A percentile compares a stretch with the other conserved stretches of the same genome.
Conservation (phyloP, 176 grass and related monocot species). For the Echinochloa phyllopogon region DNA sequence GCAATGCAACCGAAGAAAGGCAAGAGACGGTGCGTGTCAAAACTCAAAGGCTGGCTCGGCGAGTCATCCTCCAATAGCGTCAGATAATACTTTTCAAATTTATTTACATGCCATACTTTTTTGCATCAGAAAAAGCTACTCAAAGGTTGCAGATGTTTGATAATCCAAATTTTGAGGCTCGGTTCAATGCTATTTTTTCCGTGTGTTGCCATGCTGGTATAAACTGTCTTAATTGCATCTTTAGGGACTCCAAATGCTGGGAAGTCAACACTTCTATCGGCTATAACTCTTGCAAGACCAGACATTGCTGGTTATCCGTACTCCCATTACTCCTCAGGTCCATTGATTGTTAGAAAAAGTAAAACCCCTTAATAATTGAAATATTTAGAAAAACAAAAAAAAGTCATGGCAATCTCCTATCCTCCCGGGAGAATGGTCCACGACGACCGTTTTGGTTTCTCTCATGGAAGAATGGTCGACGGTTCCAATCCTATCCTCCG, state of each 20-base stretch:
- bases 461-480: too few species aligned
- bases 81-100: not conserved
- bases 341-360: too few species aligned
- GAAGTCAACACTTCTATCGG: conserved; percentile 94
- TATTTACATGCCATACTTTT: not conserved
- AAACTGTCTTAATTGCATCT: conserved; percentile 13
- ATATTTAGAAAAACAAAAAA: too few species aligned
- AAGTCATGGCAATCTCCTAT: too few species aligned
- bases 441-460: too few species aligned
- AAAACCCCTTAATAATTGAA: too few species aligned
- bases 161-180: conserved; percentile 5
- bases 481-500: too few species aligned
- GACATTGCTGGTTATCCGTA: conserved; percentile 91
- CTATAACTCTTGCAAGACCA: conserved; percentile 90
- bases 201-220: not conserved
- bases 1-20: not conserved
- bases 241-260: conserved; percentile 98
- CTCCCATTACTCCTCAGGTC: too few species aligned
- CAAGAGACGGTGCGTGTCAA: not conserved
- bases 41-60: not conserved
- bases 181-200: conserved; percentile 20
- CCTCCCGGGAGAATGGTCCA: too few species aligned
- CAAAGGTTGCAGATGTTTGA: not conserved
- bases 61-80: not conserved
- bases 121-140: not conserved